Evolutionary conservation across 1,284 basidiomycete genomes (phyloP).

Genomic region (Ustilago shanxiensis): DNA sequence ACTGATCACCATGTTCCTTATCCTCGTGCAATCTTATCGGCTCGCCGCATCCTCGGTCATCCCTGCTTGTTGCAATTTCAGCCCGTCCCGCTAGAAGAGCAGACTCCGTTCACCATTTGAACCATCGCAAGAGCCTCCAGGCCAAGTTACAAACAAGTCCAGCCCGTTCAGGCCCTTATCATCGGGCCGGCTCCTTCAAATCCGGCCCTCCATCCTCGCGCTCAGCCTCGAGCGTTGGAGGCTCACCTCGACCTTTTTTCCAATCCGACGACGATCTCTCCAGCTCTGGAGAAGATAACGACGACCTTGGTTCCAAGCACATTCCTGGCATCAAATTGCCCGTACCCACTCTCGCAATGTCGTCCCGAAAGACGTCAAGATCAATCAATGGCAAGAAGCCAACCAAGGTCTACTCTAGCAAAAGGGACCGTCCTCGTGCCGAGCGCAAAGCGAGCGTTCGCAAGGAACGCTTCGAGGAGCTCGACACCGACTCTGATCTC

Average conservation of each 20-base stretch:
- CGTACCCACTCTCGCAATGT: conserved; percentile 54
- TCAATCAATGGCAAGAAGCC: conserved; percentile 31
- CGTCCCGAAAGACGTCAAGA: conserved; percentile 38
- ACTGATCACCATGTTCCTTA: conserved; percentile 8
- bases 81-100: conserved; percentile 46
- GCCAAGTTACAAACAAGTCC: conserved; percentile 39
- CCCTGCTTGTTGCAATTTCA: conserved; percentile 6
- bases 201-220: conserved; percentile 40
- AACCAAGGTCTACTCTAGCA: conserved; percentile 41
- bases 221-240: conserved; percentile 44
- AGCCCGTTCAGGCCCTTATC: conserved; percentile 31
- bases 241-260: conserved; percentile 45
- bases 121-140: conserved; percentile 48
- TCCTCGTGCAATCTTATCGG: neutral
- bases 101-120: conserved; percentile 28
- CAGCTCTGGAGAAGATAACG: conserved; percentile 44
- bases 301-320: conserved; percentile 49
- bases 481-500: conserved; percentile 54
- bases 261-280: conserved; percentile 41
- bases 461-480: conserved; percentile 60
- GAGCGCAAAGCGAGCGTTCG: conserved; percentile 63
- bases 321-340: conserved; percentile 57
- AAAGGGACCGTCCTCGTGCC: conserved; percentile 46
- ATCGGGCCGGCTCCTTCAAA: conserved; percentile 33
- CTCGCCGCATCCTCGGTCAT: neutral